These are phyloP conservation scores for Lyophyllum shimeji DNA, from an alignment of 768 basidiomycete genomes.

Conservation along the genomic window DNA sequence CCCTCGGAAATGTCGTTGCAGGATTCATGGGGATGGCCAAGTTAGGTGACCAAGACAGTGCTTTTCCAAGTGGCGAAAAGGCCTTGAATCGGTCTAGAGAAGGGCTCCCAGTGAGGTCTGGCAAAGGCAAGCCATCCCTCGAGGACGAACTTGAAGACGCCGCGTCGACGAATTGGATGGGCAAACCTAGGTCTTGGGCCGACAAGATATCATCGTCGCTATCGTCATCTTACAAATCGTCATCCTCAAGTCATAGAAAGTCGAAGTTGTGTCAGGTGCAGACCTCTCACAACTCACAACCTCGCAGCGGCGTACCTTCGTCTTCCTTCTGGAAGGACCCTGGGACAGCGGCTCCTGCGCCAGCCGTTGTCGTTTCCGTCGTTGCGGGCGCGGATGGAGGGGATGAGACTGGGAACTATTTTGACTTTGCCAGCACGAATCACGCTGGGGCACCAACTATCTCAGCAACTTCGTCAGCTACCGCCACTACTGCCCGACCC, in stretches of 20 bases:
- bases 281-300: slow-evolving; percentile 31
- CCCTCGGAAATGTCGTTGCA: slow-evolving; percentile 41
- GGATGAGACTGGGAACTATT: slow-evolving; percentile 33
- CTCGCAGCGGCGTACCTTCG: slow-evolving; percentile 36
- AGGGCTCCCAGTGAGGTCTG: slow-evolving; percentile 33
- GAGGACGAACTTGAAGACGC: slow-evolving; percentile 32
- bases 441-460: slow-evolving; percentile 14
- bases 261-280: slow-evolving; percentile 27
- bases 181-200: slow-evolving; percentile 35
- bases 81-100: slow-evolving; percentile 19
- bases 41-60: slow-evolving; percentile 19
- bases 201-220: slow-evolving; percentile 30
- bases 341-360: slow-evolving; percentile 50
- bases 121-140: slow-evolving; percentile 29
- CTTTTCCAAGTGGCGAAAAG: slow-evolving; percentile 12
- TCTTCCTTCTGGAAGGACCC: slow-evolving; percentile 52
- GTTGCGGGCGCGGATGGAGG: slow-evolving; percentile 45
- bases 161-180: slow-evolving; percentile 39
- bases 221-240: slow-evolving; percentile 39
- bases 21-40: slow-evolving; percentile 38
- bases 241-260: slow-evolving; percentile 29
- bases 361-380: slow-evolving; percentile 52
- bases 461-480: slow-evolving; percentile 41
- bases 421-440: slow-evolving; percentile 32
- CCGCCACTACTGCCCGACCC: slow-evolving; percentile 37